Conservation (phyloP, 352 stramenopile genomes). For the Pythium guiyangense region DNA sequence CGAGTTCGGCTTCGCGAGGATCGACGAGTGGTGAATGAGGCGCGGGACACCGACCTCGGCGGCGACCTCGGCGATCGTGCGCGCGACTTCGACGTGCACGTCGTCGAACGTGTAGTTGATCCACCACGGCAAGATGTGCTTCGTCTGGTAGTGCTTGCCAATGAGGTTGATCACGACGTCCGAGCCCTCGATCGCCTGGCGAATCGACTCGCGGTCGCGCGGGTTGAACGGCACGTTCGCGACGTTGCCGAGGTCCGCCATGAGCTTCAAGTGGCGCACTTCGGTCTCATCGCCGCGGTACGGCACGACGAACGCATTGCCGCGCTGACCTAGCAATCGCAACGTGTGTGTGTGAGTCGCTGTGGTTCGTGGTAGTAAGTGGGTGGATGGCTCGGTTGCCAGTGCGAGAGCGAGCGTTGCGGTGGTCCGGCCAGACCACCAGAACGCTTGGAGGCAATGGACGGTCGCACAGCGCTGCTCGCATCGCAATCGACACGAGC, state of each 20-base stretch:
- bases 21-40: constrained; percentile 80
- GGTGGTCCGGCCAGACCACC: constrained; percentile 5
- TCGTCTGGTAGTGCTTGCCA: constrained; percentile 97
- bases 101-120: constrained; percentile 96
- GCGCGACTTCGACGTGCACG: constrained; percentile 92
- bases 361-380: not conserved
- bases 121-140: constrained; percentile 90
- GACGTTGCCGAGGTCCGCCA: constrained; percentile 92
- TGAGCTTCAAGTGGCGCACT: constrained; percentile 92
- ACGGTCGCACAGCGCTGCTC: not conserved
- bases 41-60: constrained; percentile 71
- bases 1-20: constrained; percentile 80
- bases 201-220: constrained; percentile 92
- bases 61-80: constrained; percentile 78
- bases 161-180: constrained; percentile 98
- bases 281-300: constrained; percentile 94
- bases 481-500: too few species aligned
- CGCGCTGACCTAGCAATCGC: constrained; percentile 41
- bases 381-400: too few species aligned
- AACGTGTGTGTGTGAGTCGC: not conserved
- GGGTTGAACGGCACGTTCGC: constrained; percentile 75
- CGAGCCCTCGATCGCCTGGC: constrained; percentile 86
- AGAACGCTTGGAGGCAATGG: not conserved
- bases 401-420: not conserved
- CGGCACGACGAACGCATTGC: constrained; percentile 76